These are phyloP conservation scores for Entelexis paramagnoliae DNA, from an alignment of 1,139 yeast species.

Conservation along the genomic window DNA sequence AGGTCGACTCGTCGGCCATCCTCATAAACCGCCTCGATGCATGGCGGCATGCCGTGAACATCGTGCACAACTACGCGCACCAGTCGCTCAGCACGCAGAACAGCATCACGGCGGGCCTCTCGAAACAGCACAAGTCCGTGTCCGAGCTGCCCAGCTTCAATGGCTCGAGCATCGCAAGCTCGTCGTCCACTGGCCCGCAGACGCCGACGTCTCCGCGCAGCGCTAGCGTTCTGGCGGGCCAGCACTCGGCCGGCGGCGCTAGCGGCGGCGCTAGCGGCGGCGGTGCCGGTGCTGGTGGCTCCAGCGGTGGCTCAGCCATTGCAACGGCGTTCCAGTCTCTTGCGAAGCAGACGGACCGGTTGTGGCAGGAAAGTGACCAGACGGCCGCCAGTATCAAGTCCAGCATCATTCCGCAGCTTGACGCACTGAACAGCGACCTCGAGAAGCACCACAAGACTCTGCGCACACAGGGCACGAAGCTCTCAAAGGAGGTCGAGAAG, in stretches of 20 bases:
- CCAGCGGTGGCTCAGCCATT: conserved; percentile 18
- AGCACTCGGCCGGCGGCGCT: background rate
- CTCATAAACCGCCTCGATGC: conserved; percentile 32
- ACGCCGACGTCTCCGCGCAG: background rate
- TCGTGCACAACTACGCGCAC: conserved; percentile 30
- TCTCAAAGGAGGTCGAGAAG: conserved; percentile 34
- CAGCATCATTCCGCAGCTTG: conserved; percentile 32
- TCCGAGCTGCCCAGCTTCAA: conserved; percentile 32
- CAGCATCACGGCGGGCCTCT: conserved; percentile 27
- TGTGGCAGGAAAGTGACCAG: conserved; percentile 31
- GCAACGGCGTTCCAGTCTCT: conserved; percentile 32
- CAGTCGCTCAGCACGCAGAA: conserved; percentile 27
- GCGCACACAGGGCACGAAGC: conserved; percentile 31
- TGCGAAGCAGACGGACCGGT: conserved; percentile 29
- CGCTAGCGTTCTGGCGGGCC: background rate
- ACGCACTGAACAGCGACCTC: conserved; percentile 32
- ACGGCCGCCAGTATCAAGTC: conserved; percentile 30
- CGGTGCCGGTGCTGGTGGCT: background rate
- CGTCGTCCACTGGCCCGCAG: background rate
- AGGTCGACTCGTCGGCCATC: conserved; percentile 32
- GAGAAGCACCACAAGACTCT: conserved; percentile 36
- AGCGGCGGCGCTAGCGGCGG: conserved; percentile 5
- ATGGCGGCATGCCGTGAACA: conserved; percentile 31
- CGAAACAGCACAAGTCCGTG: conserved; percentile 31
- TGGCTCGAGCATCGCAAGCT: conserved; percentile 11